These are phyloP conservation scores for Trichothecium sympodiale DNA, from an alignment of 2,329 filamentous ascomycete genomes.

Conservation along the genomic window DNA sequence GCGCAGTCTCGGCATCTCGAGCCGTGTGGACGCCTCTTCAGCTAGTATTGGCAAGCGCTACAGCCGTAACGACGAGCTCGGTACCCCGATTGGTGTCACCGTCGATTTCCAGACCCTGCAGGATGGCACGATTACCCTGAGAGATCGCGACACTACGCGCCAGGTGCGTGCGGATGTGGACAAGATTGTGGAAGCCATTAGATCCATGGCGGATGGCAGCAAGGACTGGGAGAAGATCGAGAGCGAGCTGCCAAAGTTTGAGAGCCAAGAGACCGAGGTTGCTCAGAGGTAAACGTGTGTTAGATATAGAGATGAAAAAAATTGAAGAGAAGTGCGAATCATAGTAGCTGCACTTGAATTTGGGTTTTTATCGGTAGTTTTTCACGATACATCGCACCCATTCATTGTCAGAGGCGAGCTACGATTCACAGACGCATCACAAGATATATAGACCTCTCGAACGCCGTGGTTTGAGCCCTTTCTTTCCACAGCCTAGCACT, in stretches of 20 bases:
- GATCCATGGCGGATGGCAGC: slow-evolving; percentile 33
- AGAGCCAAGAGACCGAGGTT: slow-evolving; percentile 56
- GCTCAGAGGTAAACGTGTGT: slow-evolving; percentile 14
- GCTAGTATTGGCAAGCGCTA: slow-evolving; percentile 93
- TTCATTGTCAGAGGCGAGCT: not conserved
- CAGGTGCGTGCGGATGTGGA: slow-evolving; percentile 80
- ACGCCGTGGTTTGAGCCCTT: too few species aligned
- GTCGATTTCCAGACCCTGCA: slow-evolving; percentile 92
- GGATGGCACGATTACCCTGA: slow-evolving; percentile 74
- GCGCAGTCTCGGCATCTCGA: slow-evolving; percentile 66
- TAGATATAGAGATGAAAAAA: too few species aligned
- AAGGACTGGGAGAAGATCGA: slow-evolving; percentile 60
- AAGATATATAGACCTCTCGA: too few species aligned
- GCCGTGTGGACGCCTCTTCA: slow-evolving; percentile 78
- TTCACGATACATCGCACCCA: too few species aligned
- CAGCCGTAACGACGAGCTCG: slow-evolving; percentile 88
- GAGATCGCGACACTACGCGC: slow-evolving; percentile 82
- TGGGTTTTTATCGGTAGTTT: too few species aligned
- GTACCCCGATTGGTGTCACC: slow-evolving; percentile 87
- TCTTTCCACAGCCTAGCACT: too few species aligned
- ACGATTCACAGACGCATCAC: slow-evolving; percentile 6
- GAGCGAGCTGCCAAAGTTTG: slow-evolving; percentile 71
- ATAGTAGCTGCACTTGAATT: too few species aligned
- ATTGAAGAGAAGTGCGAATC: too few species aligned
- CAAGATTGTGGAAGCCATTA: slow-evolving; percentile 66